A percentile compares a stretch with the other conserved stretches of the same genome.
These are phyloP conservation scores for Kuraishia hungarica DNA, from an alignment of 805 yeast genomes.

Conservation along the genomic window DNA sequence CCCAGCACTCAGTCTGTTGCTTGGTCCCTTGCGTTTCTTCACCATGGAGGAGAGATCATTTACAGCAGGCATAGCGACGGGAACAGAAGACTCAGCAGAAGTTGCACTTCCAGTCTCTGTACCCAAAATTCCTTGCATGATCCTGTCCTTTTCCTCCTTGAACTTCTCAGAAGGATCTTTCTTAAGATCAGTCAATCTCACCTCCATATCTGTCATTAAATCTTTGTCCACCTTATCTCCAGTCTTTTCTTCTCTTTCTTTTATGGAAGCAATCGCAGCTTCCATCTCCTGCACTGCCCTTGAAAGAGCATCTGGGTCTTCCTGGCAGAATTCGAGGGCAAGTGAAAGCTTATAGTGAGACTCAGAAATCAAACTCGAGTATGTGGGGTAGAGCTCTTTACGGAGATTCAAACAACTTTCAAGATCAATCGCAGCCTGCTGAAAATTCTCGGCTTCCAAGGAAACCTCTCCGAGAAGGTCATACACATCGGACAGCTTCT, in stretches of 20 bases:
- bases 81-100: slow-evolving; percentile 9
- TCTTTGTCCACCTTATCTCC: slow-evolving; percentile 34
- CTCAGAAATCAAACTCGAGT: slow-evolving; percentile 59
- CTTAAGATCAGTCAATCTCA: slow-evolving; percentile 45
- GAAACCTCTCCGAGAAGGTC: slow-evolving; percentile 86
- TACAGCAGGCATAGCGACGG: slow-evolving; percentile 23
- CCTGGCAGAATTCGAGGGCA: slow-evolving; percentile 67
- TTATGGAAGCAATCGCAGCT: slow-evolving; percentile 33
- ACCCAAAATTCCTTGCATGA: slow-evolving; percentile 51
- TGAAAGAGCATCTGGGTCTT: slow-evolving; percentile 33
- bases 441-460: slow-evolving; percentile 80
- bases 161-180: slow-evolving; percentile 41
- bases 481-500: slow-evolving; percentile 63
- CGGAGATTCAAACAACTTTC: slow-evolving; percentile 47
- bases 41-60: slow-evolving; percentile 60
- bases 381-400: slow-evolving; percentile 38
- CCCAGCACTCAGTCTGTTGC: slow-evolving; percentile 1
- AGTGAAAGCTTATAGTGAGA: slow-evolving; percentile 74
- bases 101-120: slow-evolving; percentile 20
- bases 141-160: slow-evolving; percentile 40
- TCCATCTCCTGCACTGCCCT: slow-evolving; percentile 39
- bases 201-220: slow-evolving; percentile 45
- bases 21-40: slow-evolving; percentile 32
- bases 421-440: slow-evolving; percentile 69
- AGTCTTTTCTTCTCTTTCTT: slow-evolving; percentile 26